phyloP scores from a whole-genome alignment of 441 rosid genomes.

The Euphorbia celastroides region DNA sequence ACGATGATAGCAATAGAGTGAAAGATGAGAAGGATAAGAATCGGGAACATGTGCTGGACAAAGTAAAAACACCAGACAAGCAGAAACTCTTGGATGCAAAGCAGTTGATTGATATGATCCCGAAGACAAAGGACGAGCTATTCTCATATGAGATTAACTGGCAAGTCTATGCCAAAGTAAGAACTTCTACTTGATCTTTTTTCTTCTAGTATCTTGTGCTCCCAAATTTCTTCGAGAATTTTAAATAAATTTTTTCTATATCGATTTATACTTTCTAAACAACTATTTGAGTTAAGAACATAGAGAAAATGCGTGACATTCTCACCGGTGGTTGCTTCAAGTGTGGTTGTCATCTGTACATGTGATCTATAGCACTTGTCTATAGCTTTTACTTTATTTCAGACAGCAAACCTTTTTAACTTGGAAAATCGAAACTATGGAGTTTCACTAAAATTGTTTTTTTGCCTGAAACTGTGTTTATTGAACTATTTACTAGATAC shows the following conservation, averaged over 20 bases:
- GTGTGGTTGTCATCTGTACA: not conserved
- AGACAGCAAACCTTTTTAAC: not conserved
- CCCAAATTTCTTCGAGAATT: not conserved
- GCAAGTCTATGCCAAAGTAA: constrained; percentile 85
- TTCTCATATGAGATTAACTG: constrained; percentile 91
- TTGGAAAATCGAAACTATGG: not conserved
- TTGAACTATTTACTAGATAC: not conserved
- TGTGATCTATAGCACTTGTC: not conserved
- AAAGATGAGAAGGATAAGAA: constrained; percentile 57
- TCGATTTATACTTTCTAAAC: not conserved
- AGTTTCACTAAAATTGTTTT: not conserved
- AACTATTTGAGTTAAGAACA: not conserved
- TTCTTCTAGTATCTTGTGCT: constrained; percentile 2
- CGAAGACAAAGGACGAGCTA: constrained; percentile 93
- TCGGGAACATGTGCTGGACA: constrained; percentile 57
- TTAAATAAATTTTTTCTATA: not conserved
- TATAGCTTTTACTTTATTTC: not conserved
- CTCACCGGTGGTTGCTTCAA: not conserved
- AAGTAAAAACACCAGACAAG: constrained; percentile 61
- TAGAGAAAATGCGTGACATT: not conserved
- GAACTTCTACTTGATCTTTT: constrained; percentile 7
- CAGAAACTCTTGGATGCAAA: constrained; percentile 92
- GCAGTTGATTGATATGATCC: constrained; percentile 96
- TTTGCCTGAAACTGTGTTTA: not conserved
- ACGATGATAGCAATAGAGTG: constrained; percentile 39